phyloP scores from a whole-genome alignment of 2,329 filamentous ascomycete species.

The Apiospora sp. region DNA sequence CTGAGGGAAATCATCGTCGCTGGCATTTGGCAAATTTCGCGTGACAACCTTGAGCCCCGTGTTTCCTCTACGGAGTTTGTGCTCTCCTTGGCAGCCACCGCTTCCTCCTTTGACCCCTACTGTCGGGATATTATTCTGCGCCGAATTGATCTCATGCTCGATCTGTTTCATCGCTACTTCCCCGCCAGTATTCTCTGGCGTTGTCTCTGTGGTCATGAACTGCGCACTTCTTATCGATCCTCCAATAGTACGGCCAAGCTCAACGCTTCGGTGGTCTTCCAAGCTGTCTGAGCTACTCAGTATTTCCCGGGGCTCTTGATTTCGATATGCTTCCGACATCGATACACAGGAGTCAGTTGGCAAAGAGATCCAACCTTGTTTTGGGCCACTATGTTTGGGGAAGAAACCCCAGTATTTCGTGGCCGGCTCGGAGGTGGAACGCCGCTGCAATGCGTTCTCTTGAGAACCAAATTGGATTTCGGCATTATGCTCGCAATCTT shows the following conservation, averaged over 20 bases:
- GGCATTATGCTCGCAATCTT: background rate
- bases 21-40: slow-evolving; percentile 24
- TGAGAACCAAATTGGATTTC: slow-evolving; percentile 11
- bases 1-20: slow-evolving; percentile 37
- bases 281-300: background rate
- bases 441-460: slow-evolving; percentile 26
- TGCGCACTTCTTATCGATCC: background rate
- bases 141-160: background rate
- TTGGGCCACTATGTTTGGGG: background rate
- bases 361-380: background rate
- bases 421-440: background rate
- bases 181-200: background rate
- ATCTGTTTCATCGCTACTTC: background rate
- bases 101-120: background rate
- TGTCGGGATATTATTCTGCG: background rate
- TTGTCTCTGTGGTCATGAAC: background rate
- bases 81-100: background rate
- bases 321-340: background rate
- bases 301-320: background rate
- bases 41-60: slow-evolving; percentile 12
- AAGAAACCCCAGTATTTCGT: background rate
- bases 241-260: background rate
- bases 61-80: background rate
- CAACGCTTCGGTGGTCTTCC: background rate
- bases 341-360: background rate